Base-by-base conservation (phyloP, 1,284 basidiomycete genomes). In the Ganoderma multipileum region DNA sequence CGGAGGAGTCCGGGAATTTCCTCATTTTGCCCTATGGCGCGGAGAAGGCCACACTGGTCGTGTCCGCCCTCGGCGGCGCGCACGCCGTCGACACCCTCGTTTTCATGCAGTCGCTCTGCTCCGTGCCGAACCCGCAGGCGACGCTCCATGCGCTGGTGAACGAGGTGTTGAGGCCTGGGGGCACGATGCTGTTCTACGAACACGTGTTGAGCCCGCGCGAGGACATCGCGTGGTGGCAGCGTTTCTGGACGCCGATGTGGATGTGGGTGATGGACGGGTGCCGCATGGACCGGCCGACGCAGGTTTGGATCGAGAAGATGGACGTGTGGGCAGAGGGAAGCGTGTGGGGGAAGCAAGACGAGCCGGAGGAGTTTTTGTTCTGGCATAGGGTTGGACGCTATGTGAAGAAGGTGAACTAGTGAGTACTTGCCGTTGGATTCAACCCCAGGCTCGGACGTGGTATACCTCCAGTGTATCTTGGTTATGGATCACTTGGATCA, bases 171-270 rank as follows among this genome's bases (percentile, higher is more conserved):
- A 41, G 85, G 83, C 67, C 83, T 88, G 0, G 88, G 87, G 91
- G 91, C 0, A 80, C 83, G 67, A 69, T 93, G 1, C 79, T 92
- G 23, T 88, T 87, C 73, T 88, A 87, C 69, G 91, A 93, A 76
- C 91, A 93, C 73, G 89, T 92, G 9, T 78, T 82, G 57, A 89
- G 83, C 71, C 83, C 81, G 1, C 74, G 77, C 0, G 67, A 75
- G n/a, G 85, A 87, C 64, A 83, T 90, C 3, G 84, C 84, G 11
- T 85, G 87, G 85, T 92, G 90, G 89, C 91, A 93, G 78, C 72
- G 81, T 0, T 83, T 90, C 63, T 92, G 90, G 89, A 84, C 88
- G 3, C 91, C 91, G 1, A 18, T 92, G 2, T 93, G 91, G 92
- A 74, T 75, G 8, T 36, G 81, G 0, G 77, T 80, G 58, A 61